Evolutionary conservation across 2,329 filamentous ascomycete species (phyloP).

Genomic region (Ascochyta lentis): DNA sequence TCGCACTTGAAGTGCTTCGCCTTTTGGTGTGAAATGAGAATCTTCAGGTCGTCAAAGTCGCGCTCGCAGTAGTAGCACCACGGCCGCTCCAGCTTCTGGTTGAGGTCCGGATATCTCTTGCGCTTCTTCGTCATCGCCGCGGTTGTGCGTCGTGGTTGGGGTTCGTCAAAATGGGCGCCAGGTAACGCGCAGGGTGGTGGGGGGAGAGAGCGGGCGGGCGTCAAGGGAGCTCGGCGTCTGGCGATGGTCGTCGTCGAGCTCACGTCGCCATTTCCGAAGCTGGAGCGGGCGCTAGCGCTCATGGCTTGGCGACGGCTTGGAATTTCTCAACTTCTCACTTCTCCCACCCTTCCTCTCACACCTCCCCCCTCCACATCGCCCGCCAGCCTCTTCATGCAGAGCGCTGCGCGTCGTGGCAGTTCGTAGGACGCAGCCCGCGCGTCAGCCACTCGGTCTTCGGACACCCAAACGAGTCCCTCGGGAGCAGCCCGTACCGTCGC

Average conservation of each 20-base stretch:
- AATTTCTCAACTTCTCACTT: constrained; percentile 19
- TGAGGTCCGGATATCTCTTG: constrained; percentile 82
- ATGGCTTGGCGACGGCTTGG: constrained; percentile 18
- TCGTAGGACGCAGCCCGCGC: constrained; percentile 40
- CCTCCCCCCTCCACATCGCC: neutral
- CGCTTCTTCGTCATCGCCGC: constrained; percentile 72
- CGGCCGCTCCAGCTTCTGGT: constrained; percentile 84
- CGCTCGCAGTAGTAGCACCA: constrained; percentile 99
- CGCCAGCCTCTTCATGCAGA: constrained; percentile 12
- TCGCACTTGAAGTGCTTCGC: constrained; percentile 99
- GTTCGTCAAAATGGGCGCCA: constrained; percentile 1
- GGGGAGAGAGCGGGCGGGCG: neutral
- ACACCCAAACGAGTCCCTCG: constrained; percentile 54
- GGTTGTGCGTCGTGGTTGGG: neutral
- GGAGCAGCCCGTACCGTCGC: constrained; percentile 54
- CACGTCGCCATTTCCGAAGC: constrained; percentile 28
- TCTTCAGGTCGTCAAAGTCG: constrained; percentile 96
- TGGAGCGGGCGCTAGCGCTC: constrained; percentile 25
- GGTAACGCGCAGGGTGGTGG: neutral
- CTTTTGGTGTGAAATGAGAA: constrained; percentile 96
- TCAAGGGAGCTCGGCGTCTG: constrained; percentile 4
- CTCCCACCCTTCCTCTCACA: neutral
- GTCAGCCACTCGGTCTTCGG: constrained; percentile 56
- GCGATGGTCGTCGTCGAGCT: neutral
- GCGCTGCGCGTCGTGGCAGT: neutral